phyloP scores from a whole-genome alignment of 352 stramenopile genomes.

The Phytophthora agathidicida region DNA sequence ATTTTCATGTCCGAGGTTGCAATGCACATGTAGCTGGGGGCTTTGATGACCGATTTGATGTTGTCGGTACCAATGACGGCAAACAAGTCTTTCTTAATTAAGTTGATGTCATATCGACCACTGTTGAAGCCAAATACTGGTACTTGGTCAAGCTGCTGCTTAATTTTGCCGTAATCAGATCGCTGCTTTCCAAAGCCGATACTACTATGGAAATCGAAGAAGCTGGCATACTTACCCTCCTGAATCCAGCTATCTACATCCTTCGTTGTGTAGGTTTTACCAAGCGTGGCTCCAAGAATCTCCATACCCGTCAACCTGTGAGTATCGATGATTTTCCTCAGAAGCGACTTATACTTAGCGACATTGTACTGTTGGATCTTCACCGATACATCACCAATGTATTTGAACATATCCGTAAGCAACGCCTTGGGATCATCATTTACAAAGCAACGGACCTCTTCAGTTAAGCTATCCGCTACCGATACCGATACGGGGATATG shows the following conservation, averaged over 20 bases:
- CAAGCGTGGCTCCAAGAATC: not conserved
- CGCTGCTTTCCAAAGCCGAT: slow-evolving; percentile 1
- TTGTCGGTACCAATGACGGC: slow-evolving; percentile 5
- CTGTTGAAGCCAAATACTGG: slow-evolving; percentile 14
- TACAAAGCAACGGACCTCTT: not conserved
- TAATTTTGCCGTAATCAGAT: slow-evolving; percentile 9
- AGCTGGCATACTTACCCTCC: not conserved
- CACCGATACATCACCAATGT: not conserved
- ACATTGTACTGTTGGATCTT: slow-evolving; percentile 8
- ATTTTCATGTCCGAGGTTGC: slow-evolving; percentile 28
- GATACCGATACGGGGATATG: not conserved
- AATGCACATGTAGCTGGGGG: slow-evolving; percentile 24
- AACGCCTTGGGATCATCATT: slow-evolving; percentile 6
- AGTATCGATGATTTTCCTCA: slow-evolving; percentile 1
- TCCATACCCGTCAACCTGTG: slow-evolving; percentile 4
- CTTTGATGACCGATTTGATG: slow-evolving; percentile 28
- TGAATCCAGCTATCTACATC: slow-evolving; percentile 8
- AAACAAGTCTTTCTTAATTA: too few species aligned
- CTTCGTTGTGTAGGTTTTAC: not conserved
- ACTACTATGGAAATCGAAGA: slow-evolving; percentile 14
- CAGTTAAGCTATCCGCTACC: not conserved
- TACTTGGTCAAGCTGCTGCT: slow-evolving; percentile 7
- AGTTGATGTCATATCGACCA: too few species aligned
- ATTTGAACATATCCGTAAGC: slow-evolving; percentile 4
- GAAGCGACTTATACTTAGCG: not conserved